Base-by-base conservation (phyloP, 2,329 filamentous ascomycete genomes). In the Didymella keratinophila region DNA sequence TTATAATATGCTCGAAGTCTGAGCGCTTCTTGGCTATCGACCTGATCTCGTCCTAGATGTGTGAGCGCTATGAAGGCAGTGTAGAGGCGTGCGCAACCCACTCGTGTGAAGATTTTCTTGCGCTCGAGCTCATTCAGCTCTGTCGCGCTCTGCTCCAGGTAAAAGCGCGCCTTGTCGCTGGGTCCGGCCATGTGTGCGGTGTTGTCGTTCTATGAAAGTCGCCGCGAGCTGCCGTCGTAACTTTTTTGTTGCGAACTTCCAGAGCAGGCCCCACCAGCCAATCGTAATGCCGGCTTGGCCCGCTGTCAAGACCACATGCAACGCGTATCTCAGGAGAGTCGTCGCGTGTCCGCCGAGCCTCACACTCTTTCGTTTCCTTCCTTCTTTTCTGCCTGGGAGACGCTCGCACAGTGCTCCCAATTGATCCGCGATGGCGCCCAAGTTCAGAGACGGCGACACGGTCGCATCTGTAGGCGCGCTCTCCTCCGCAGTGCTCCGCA, bases 111-210 rank as follows among this genome's bases (percentile, higher is more conserved):
- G 68, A 99, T 90, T 69, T 92, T 89, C 78, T 97, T 97, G 65
- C 91, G 87, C 78, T 96, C 91, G 77, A 92, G 96, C 71, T 97
- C 93, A 63, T 93, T 92, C 56, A 99, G 85, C 77, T 98, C 93
- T 16, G 93, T 92, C 42, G 97, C 91, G 2, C 91, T 90, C 68
- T 94, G 90, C 81, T 99, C 95, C 64, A 98, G 86, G 78, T 91
- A 97, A 79, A 94, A 98, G 58, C 94, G 91, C 55, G 94, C 95
- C 79, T 97, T 98, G 73, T 98, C 95, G 63, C 91, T 89, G 58
- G 95, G 89, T 41, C 87, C 89, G 1, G 93, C 86, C 92, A 97
- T 96, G 59, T 50, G 70, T 71, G 70, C 60, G 58, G 53, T 56
- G 61, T 55, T 46, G 45, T 53, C 16, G 41, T 58, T 58, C 36